Percentiles rank a stretch among this genome's conserved stretches.
Conservation (phyloP, 202 grass and related monocot species). For the Bolboschoenoplectus hybrid region DNA sequence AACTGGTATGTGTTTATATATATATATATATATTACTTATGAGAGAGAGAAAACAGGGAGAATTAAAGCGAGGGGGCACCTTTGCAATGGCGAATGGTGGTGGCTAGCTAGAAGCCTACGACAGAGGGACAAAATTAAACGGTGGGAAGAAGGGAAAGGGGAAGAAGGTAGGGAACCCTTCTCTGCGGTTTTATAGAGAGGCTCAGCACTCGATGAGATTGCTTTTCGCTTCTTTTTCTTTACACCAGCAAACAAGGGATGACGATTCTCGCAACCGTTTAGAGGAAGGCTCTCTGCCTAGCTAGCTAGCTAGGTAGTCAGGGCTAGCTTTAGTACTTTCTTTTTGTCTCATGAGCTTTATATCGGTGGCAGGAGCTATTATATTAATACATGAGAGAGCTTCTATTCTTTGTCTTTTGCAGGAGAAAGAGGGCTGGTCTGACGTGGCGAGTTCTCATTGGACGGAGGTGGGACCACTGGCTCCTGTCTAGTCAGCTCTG, state of each 20-base stretch:
- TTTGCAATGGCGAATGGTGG: slow-evolving; percentile 34
- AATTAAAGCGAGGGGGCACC: slow-evolving; percentile 56
- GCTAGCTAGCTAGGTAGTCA: background rate
- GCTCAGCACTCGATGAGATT: slow-evolving; percentile 45
- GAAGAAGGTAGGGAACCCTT: slow-evolving; percentile 33
- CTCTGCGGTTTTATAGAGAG: slow-evolving; percentile 65
- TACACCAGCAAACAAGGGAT: slow-evolving; percentile 37
- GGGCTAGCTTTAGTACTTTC: slow-evolving; percentile 50
- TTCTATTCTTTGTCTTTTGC: slow-evolving; percentile 76
- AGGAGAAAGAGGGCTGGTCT: slow-evolving; percentile 44
- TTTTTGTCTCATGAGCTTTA: slow-evolving; percentile 56
- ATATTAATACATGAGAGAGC: slow-evolving; percentile 67
- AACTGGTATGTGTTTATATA: slow-evolving; percentile 36
- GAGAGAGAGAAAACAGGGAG: slow-evolving; percentile 35
- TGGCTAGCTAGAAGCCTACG: background rate
- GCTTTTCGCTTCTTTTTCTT: slow-evolving; percentile 13
- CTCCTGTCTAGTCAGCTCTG: slow-evolving; percentile 48
- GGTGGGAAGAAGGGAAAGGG: slow-evolving; percentile 38
- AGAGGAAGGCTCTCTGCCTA: slow-evolving; percentile 40
- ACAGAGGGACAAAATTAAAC: slow-evolving; percentile 28
- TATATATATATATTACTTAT: slow-evolving; percentile 45
- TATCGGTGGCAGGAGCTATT: slow-evolving; percentile 41
- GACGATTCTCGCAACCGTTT: slow-evolving; percentile 45
- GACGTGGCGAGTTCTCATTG: slow-evolving; percentile 49
- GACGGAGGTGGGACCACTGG: slow-evolving; percentile 44